Conservation (phyloP, 345 rosid species). For the Turnera subulata region DNA sequence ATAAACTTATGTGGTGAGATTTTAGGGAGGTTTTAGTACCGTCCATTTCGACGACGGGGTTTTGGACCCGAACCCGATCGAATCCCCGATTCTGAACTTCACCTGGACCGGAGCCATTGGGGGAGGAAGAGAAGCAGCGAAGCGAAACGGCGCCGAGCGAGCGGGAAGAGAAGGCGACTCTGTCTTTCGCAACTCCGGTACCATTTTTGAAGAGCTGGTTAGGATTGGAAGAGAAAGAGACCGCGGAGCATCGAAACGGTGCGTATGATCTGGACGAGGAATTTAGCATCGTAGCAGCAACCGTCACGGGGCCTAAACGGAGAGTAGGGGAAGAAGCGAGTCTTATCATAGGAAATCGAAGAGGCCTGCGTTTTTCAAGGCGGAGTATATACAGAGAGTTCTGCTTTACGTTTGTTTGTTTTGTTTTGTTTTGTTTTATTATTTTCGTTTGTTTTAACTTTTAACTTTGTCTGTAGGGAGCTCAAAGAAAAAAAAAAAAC, state of each 20-base stretch:
- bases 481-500: too few relatives aligned
- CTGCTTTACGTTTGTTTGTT: background rate
- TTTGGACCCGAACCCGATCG: slow-evolving; percentile 35
- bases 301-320: background rate
- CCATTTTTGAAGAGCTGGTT: slow-evolving; percentile 1
- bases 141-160: slow-evolving; percentile 19
- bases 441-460: too few relatives aligned
- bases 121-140: slow-evolving; percentile 30
- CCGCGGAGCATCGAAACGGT: background rate
- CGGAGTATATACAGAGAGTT: background rate
- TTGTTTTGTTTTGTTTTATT: background rate
- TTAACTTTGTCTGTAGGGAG: background rate
- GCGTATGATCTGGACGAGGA: slow-evolving; percentile 20
- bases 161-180: slow-evolving; percentile 18
- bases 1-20: slow-evolving; percentile 6
- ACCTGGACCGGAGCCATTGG: slow-evolving; percentile 1
- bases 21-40: slow-evolving; percentile 30
- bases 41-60: slow-evolving; percentile 46
- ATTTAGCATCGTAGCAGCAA: slow-evolving; percentile 11
- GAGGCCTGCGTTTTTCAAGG: background rate
- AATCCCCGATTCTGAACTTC: background rate
- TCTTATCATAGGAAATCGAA: background rate
- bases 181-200: background rate
- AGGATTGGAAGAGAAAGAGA: slow-evolving; percentile 15
- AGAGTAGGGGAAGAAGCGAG: background rate